These are phyloP conservation scores for Fraxinus latifolia DNA, from an alignment of 305 asterid species.

Conservation along the genomic window DNA sequence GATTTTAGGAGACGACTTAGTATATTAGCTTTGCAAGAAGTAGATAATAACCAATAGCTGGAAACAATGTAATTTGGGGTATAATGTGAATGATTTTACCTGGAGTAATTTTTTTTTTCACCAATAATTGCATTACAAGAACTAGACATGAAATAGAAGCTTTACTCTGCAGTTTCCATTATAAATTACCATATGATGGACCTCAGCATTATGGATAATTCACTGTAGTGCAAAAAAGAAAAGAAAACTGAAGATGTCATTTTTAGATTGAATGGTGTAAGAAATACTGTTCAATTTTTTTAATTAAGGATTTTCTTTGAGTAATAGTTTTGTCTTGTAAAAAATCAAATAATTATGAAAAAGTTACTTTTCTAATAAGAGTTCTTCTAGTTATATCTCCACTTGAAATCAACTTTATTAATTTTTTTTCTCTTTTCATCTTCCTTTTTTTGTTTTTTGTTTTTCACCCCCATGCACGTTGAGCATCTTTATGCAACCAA, in stretches of 20 bases:
- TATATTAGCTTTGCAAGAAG: not conserved
- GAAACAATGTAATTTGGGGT: not conserved
- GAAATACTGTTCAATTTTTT: not conserved
- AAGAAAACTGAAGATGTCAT: not conserved
- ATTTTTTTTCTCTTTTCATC: not conserved
- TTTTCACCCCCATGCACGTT: not conserved
- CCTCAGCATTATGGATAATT: not conserved
- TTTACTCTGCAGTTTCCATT: not conserved
- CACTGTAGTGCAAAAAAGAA: not conserved
- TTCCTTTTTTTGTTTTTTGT: not conserved
- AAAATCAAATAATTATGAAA: not conserved
- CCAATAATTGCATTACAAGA: not conserved
- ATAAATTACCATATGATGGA: not conserved
- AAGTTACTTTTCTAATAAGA: not conserved
- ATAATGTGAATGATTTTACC: not conserved
- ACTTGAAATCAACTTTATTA: not conserved
- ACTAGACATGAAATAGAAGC: not conserved
- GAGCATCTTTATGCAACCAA: constrained; percentile 12
- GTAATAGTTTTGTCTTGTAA: not conserved
- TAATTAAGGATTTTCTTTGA: not conserved
- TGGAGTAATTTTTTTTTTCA: not conserved
- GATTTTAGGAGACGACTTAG: not conserved
- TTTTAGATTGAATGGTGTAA: not conserved
- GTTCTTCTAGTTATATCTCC: not conserved
- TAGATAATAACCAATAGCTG: not conserved